Evolutionary conservation across 2,329 filamentous ascomycete genomes (phyloP).

Genomic region (Acrocalymma vagum): DNA sequence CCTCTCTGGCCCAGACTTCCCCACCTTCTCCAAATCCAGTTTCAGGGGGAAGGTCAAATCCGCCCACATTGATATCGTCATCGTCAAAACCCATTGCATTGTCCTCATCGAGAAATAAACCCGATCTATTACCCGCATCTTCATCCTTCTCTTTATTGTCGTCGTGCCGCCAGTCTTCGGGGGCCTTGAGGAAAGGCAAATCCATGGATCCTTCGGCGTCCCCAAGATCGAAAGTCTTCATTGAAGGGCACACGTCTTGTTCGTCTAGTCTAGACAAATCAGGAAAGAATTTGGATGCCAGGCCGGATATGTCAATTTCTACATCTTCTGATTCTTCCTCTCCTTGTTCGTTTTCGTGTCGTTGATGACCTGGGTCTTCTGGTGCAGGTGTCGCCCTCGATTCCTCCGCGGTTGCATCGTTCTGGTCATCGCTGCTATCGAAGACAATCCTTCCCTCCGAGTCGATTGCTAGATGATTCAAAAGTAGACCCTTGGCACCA

Average conservation of each 20-base stretch:
- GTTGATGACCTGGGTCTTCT: slow-evolving; percentile 53
- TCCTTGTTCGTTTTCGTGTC: slow-evolving; percentile 41
- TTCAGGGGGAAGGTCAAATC: slow-evolving; percentile 67
- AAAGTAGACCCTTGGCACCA: slow-evolving; percentile 89
- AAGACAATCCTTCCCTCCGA: slow-evolving; percentile 92
- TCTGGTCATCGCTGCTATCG: slow-evolving; percentile 91
- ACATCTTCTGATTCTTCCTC: slow-evolving; percentile 63
- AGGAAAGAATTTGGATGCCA: slow-evolving; percentile 86
- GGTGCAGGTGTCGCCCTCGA: slow-evolving; percentile 55
- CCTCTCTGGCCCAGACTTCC: slow-evolving; percentile 93
- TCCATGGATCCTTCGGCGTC: slow-evolving; percentile 85
- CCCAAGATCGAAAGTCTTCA: slow-evolving; percentile 93
- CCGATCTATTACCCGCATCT: slow-evolving; percentile 70
- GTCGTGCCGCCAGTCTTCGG: slow-evolving; percentile 83
- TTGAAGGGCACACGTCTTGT: slow-evolving; percentile 91
- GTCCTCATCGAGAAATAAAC: slow-evolving; percentile 86
- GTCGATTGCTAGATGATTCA: slow-evolving; percentile 98
- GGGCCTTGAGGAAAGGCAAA: slow-evolving; percentile 89
- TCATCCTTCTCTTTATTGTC: slow-evolving; percentile 67
- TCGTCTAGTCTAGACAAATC: slow-evolving; percentile 79
- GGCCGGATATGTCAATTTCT: slow-evolving; percentile 79
- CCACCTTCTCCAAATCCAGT: slow-evolving; percentile 94
- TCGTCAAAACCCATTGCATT: slow-evolving; percentile 85
- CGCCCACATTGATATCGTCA: slow-evolving; percentile 73
- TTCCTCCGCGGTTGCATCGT: slow-evolving; percentile 60